Conservation (phyloP, 352 stramenopile genomes). For the Globisporangium irregulare region DNA sequence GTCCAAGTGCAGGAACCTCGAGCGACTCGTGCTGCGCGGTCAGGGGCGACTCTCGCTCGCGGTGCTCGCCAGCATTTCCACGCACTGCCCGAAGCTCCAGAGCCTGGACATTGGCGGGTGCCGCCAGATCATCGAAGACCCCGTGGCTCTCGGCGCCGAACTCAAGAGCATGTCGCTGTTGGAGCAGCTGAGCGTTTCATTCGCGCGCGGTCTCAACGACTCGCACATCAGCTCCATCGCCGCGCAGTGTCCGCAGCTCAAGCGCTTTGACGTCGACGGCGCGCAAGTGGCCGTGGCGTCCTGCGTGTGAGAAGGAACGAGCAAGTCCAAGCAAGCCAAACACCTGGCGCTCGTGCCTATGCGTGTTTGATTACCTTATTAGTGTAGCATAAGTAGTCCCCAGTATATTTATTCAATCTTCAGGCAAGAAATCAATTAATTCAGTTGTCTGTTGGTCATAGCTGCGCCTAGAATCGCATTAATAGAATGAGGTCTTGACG, state of each 20-base stretch:
- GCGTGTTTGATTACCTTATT: background rate
- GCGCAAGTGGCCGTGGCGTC: conserved; percentile 22
- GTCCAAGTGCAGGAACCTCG: conserved; percentile 35
- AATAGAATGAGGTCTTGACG: background rate
- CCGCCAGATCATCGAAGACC: conserved; percentile 53
- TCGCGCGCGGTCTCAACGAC: conserved; percentile 40
- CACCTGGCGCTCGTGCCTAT: background rate
- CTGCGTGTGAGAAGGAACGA: conserved; percentile 15
- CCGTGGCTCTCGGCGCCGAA: conserved; percentile 34
- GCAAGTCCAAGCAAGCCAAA: background rate
- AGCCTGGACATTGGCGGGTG: conserved; percentile 60
- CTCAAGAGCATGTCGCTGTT: conserved; percentile 43
- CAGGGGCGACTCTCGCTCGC: conserved; percentile 47
- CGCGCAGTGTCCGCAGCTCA: conserved; percentile 54
- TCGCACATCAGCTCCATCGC: conserved; percentile 53
- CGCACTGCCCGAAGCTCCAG: conserved; percentile 37
- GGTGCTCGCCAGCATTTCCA: conserved; percentile 36
- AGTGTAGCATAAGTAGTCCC: background rate
- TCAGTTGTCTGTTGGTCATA: background rate
- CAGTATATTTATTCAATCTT: conserved; percentile 2
- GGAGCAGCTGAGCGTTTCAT: conserved; percentile 57
- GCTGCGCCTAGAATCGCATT: background rate
- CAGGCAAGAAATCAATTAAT: background rate
- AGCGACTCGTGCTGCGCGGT: conserved; percentile 47
- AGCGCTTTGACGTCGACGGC: conserved; percentile 52